Evolutionary conservation across 2,329 filamentous ascomycete species (phyloP), one percentile per base, ranked within the genome.

Genomic region (Pleomassaria siparia): DNA sequence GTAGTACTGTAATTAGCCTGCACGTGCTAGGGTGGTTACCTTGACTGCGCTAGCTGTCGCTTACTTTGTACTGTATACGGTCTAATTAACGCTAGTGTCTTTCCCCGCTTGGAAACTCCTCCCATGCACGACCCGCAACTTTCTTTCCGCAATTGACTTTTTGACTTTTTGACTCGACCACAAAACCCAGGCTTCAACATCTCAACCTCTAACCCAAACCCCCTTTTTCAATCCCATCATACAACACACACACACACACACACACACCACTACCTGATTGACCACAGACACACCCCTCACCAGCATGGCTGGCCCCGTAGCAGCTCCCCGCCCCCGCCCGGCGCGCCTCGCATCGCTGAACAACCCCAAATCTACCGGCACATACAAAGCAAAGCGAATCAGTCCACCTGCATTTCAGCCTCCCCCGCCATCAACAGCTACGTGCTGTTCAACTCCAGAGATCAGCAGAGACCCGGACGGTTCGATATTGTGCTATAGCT

Each of bases 371-470:
- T 26, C 25, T 18, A 9, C 37, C 8, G 37, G 37, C 37, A 15
- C 15, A 26, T 40, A 40, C 37, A 46, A 25, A 46, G 30, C 40
- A 22, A 43, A 33, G 21, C 43, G 24, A 28, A 13, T 16, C 9
- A 35, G 33, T 16, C 16, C 36, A 8, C 35, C 37, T n/a, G 25
- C 28, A 25, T 18, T 10, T 9, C 20, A 15, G 22, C 32, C 32
- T 4, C 26, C 15, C 9, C 15, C 13, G 28, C 8, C 35, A 16
- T 25, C 18, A 11, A 18, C 15, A 8, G 16, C 29, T 18, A 8
- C 54, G 16, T 70, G 67, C 53, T 71, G 69, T 49, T 54, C 58
- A 13, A 42, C 41, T 4, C 67, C 64, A 4, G 49, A 62, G 11
- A 54, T 66, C 28, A 55, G 54, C 47, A 47, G 56, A 13, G 45